Base-by-base conservation (phyloP, 2,329 filamentous ascomycete genomes). In the Ascochyta lentis region DNA sequence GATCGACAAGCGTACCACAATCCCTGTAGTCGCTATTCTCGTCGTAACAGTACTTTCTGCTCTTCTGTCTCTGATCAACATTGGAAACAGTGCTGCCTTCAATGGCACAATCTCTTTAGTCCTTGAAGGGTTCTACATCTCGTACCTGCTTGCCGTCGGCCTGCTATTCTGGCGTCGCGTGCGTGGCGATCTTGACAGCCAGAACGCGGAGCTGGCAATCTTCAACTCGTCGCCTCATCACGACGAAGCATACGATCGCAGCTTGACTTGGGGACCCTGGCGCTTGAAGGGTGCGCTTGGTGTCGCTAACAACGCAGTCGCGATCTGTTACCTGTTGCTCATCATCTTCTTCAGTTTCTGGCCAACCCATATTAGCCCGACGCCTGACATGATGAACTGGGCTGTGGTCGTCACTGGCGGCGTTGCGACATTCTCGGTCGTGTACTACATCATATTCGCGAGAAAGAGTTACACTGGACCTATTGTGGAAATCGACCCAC, bases 61-160 rank as follows among this genome's bases (percentile, higher is more conserved):
- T 4, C 72, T 83, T 3, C 75, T 84, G 34, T 77, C 78, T 0
- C 69, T 84, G 23, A 82, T 84, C 73, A 83, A 83, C 61, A 78
- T 84, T 49, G 81, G 80, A 40, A 81, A 79, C n/a, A 67, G 71
- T 19, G 65, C 62, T 1, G 71, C 72, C 15, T 74, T 75, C 61
- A 74, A 73, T 49, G 72, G 70, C 22, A 73, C 70, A 3, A 71
- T 74, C 27, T 73, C 69, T 31, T 61, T 75, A 9, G 70, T 73
- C 10, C 59, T 75, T 4, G 70, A 73, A 58, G 72, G 72, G 3
- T 73, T 75, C 54, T 75, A 75, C 47, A 64, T 73, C 15, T 75
- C 73, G 19, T 75, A 75, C 43, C 56, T 75, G 0, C 59, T 75
- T 12, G 70, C 71, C 3, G 60, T 73, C 29, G 66, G 66, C 2